Evolutionary conservation across 2,329 filamentous ascomycete genomes (phyloP), one percentile per base, ranked within the genome.

Genomic region (Pseudogymnoascus sp.): DNA sequence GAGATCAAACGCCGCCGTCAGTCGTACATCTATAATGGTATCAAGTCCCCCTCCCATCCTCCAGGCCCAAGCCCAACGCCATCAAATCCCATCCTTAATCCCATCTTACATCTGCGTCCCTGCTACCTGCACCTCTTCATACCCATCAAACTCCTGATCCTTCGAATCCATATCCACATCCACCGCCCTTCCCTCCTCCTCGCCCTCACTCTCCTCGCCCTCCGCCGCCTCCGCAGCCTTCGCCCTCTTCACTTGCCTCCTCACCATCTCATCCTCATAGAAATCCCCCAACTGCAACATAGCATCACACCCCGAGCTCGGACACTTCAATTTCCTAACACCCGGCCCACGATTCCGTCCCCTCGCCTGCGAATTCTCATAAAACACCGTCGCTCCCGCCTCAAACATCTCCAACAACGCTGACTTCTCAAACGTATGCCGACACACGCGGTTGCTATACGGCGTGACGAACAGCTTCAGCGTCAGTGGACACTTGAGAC

Each of bases 401-500:
- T 61, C 31, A 50, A 67, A 54, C 59, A 69, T 86, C 44, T 84
- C 80, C 24, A 82, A 62, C 39, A 92, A 86, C 0, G 84, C 83
- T 1, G 71, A 69, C 71, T 83, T 86, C 69, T 92, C 87, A 70
- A 90, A 92, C 0, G 82, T 85, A 71, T 92, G 89, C 61, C 82
- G 84, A 76, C 89, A 92, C 65, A 83, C 82, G 11, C 71, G 75
- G 67, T 83, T 89, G 61, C 82, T 88, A 68, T 83, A 84, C 0
- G 89, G 89, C 60, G 90, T 80, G 41, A 77, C 75, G 76, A 90
- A 85, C 47, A 81, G 76, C 59, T 77, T 77, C 65, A 91, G 76
- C 0, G 87, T 88, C 17, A 92, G 72, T 0, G 88, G 87, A 68
- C 89, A 92, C 67, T 83, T 86, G 33, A 87, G 82, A 71, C 83